Base-by-base conservation (phyloP, 306 rosid genomes). In the Acacia crassicarpa region DNA sequence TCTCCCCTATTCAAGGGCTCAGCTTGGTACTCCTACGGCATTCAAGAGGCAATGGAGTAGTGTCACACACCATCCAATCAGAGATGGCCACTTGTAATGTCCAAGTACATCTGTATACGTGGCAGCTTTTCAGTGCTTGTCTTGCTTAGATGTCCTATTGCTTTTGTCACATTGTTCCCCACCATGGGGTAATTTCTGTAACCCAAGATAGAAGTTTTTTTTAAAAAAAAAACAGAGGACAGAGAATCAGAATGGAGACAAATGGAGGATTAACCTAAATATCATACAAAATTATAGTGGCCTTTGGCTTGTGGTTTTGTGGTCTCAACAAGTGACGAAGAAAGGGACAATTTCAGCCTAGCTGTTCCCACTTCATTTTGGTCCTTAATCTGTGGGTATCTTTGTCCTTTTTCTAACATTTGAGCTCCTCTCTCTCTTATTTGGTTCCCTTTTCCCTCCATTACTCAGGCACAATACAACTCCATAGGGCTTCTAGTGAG, bases 321-420 rank as follows among this genome's bases (percentile, higher is more conserved):
- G 72, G 49, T 35, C 73, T 9, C 25, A 65, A 58, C 66, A 69
- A 70, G 38, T 83, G 84, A 84, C 25, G 78, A 54, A 81, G 48
- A 71, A 77, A 70, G 69, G 74, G 86, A 83, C 88, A 83, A 83
- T 68, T 72, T 67, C 72, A 62, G 49, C 61, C 87, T 71, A 87
- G 87, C 85, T 79, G 90, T 88, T 53, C 65, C 61, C 79, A 19
- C 80, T 35, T 62, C 59, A 19, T 20, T 51, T 76, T 49, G 67
- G 58, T 84, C 78, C 77, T 67, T 53, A 84, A 51, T 67, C 79
- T 77, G 13, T 61, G 66, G 33, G 41, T 73, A 80, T 53, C 80
- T 79, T 86, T 83, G 89, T 89, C 89, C 76, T 32, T 67, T 83
- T 84, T 84, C 5, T 75, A 67, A 25, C 71, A 72, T 81, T 81